Conservation (phyloP, 257 asterid species). For the Nicotiana obtusifolia region DNA sequence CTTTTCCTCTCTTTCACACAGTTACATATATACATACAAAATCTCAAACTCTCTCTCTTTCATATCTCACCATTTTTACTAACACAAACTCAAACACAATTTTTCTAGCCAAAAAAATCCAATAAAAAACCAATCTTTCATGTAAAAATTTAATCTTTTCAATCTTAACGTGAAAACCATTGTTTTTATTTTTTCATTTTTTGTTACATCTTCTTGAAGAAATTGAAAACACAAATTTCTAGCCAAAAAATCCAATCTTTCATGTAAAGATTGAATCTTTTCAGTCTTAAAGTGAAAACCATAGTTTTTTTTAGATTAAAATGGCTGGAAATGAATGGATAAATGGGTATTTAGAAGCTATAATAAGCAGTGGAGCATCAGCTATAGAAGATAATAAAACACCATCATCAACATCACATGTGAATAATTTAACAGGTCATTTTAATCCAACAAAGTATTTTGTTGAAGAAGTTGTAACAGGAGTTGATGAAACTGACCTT, state of each 20-base stretch:
- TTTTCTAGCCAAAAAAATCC: background rate
- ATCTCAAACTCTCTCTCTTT: background rate
- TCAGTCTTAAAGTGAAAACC: background rate
- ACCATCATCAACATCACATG: background rate
- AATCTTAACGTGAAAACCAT: background rate
- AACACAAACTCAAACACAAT: conserved; percentile 9
- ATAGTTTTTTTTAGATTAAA: background rate
- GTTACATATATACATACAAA: background rate
- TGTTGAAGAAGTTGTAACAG: conserved; percentile 76
- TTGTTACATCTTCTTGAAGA: background rate
- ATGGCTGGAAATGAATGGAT: conserved; percentile 97
- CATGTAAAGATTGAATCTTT: background rate
- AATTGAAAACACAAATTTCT: background rate
- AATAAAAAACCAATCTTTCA: background rate
- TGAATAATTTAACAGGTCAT: conserved; percentile 21
- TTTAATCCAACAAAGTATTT: conserved; percentile 74
- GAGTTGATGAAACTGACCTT: conserved; percentile 74
- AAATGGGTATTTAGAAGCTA: conserved; percentile 87
- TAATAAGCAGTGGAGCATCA: conserved; percentile 63
- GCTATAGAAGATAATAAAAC: conserved; percentile 33
- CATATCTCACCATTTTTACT: background rate
- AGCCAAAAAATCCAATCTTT: background rate
- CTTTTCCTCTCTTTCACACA: background rate
- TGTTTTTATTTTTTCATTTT: background rate
- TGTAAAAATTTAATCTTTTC: background rate